Evolutionary conservation across 2,329 filamentous ascomycete genomes (phyloP).

Genomic region (Magnaporthiopsis rhizophila): DNA sequence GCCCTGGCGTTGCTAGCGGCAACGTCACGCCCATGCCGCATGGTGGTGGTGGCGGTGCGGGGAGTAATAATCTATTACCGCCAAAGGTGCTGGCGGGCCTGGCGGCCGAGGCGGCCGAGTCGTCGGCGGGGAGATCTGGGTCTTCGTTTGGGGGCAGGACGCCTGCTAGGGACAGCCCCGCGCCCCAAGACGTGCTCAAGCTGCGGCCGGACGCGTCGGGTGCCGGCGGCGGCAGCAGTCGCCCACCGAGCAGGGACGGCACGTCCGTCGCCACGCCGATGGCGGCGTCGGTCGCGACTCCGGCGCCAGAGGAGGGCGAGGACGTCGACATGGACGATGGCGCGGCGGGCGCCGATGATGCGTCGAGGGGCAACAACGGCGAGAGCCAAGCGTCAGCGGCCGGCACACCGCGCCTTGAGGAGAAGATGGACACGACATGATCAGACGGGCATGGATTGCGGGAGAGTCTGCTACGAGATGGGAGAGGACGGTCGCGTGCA

Average conservation of each 20-base stretch:
- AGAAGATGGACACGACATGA: conserved; percentile 59
- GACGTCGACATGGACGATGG: conserved; percentile 54
- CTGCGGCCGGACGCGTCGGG: conserved; percentile 25
- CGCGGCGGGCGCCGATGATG: conserved; percentile 17
- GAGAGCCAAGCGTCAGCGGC: conserved; percentile 32
- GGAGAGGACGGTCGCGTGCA: no score
- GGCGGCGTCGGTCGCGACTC: conserved; percentile 17
- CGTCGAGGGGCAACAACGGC: conserved; percentile 19
- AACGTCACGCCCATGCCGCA: conserved; percentile 35
- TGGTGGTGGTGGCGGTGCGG: not conserved
- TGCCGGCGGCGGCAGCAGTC: conserved; percentile 20
- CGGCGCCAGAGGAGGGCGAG: conserved; percentile 23
- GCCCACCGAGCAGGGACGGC: conserved; percentile 27
- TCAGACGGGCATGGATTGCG: conserved; percentile 1
- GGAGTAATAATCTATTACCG: conserved; percentile 5
- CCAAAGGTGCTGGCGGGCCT: conserved; percentile 16
- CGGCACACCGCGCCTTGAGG: conserved; percentile 40
- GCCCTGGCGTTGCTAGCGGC: conserved; percentile 39
- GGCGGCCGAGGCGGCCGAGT: conserved; percentile 18
- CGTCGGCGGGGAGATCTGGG: conserved; percentile 13
- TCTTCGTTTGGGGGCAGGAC: conserved; percentile 20
- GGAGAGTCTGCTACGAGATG: not conserved
- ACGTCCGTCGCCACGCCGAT: not conserved
- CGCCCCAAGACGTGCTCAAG: conserved; percentile 24
- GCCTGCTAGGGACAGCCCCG: conserved; percentile 24